These are phyloP conservation scores for Psilocybe azurescens DNA, from an alignment of 768 basidiomycete species.

Conservation along the genomic window DNA sequence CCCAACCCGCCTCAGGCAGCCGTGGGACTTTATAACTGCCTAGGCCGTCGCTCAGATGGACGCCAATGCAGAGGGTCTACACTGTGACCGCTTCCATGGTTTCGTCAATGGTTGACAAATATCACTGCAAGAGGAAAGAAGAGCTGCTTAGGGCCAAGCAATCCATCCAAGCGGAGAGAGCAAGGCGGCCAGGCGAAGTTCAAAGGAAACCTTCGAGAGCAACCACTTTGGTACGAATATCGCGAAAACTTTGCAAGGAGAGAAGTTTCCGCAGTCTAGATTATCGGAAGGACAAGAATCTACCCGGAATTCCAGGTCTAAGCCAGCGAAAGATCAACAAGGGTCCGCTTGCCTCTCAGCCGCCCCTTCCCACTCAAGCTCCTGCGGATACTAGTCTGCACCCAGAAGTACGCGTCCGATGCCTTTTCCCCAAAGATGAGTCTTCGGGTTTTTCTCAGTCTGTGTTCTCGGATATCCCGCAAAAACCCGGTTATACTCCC, in stretches of 20 bases:
- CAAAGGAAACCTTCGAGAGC: conserved; percentile 1
- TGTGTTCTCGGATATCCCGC: not conserved
- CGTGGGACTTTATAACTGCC: conserved; percentile 34
- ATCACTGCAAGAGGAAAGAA: conserved; percentile 3
- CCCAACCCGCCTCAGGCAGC: conserved; percentile 36
- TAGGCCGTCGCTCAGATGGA: conserved; percentile 18
- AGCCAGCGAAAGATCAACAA: conserved; percentile 4
- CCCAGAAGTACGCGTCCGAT: not conserved
- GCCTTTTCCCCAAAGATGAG: not conserved
- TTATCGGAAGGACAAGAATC: conserved; percentile 6
- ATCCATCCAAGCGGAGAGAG: not conserved
- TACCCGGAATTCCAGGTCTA: conserved; percentile 11
- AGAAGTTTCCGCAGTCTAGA: not conserved
- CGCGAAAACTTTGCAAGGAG: not conserved
- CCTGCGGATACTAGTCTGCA: not conserved
- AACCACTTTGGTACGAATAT: not conserved
- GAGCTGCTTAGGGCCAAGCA: not conserved
- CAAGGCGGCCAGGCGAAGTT: not conserved
- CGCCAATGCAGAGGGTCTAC: conserved; percentile 29
- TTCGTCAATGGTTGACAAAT: not conserved
- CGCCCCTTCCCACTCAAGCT: not conserved
- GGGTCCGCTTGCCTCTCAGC: not conserved
- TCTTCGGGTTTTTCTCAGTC: not conserved
- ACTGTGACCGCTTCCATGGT: conserved; percentile 8
- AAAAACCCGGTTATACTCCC: not conserved